Conservation (phyloP, 257 asterid genomes). For the Jacaranda copaia region DNA sequence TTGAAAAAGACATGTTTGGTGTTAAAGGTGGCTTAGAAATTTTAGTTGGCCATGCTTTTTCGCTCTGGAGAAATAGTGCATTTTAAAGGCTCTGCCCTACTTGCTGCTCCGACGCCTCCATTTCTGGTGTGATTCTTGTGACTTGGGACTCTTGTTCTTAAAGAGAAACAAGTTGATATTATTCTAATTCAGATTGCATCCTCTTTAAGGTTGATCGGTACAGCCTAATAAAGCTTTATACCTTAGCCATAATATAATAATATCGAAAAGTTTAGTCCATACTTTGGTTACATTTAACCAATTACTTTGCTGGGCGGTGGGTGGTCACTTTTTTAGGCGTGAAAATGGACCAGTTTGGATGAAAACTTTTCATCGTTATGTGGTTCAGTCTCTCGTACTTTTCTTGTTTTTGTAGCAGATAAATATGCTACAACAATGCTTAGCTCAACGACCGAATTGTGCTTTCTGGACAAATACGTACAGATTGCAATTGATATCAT, state of each 20-base stretch:
- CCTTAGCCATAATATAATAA: too few relatives aligned
- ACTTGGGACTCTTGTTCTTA: conserved; percentile 6
- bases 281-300: too few relatives aligned
- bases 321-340: too few relatives aligned
- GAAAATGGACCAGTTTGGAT: too few relatives aligned
- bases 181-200: neutral
- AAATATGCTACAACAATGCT: neutral
- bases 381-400: neutral
- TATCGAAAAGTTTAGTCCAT: too few relatives aligned
- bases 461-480: too few relatives aligned
- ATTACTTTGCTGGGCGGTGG: too few relatives aligned
- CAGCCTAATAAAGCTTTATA: neutral
- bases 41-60: conserved; percentile 15
- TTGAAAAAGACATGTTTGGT: conserved; percentile 26
- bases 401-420: neutral
- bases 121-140: conserved; percentile 42
- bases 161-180: neutral
- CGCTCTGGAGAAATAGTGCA: conserved; percentile 22
- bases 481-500: too few relatives aligned
- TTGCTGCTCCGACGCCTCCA: conserved; percentile 24
- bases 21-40: conserved; percentile 34
- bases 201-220: neutral
- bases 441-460: too few relatives aligned
- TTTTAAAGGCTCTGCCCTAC: conserved; percentile 30
- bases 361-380: too few relatives aligned